Evolutionary conservation across 768 basidiomycete genomes (phyloP), one percentile per base, ranked within the genome.

Genomic region (Mycena epipterygia): DNA sequence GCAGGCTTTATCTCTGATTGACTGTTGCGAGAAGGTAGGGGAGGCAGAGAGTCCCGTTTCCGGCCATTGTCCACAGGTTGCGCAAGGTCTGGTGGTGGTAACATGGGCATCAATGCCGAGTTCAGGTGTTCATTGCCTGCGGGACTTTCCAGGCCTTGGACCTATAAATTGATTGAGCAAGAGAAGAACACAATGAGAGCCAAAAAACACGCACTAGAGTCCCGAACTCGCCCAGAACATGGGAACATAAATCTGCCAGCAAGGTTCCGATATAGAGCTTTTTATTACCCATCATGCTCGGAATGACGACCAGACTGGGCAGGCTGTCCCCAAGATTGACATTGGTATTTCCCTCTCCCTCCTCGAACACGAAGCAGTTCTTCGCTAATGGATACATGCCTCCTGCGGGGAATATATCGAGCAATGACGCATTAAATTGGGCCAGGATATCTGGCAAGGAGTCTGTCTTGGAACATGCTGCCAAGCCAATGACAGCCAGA

Each of bases 71-170:
- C 89, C 42, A 92, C 79, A 29, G 89, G 83, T 55, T 84, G 81
- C 2, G 92, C 90, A 44, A 93, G 79, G 57, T 94, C 92, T 17
- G 89, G 84, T 19, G 88, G 83, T 30, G 93, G 93, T 3, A 93
- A 78, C 41, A 79, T 82, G 7, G 93, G 92, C 75, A 95, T 87
- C 25, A 91, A 76, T 3, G 88, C 79, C 5, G 91, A 88, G 70
- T 95, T 95, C 59, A 97, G 84, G 75, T 94, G 92, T 79, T 96
- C 95, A 75, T 96, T 94, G 17, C 96, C 96, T 30, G 92, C 75
- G 2, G 95, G 93, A 53, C 89, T 93, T 81, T 98, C 96, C 48
- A 98, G 80, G 0, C 88, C 87, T 79, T 91, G 89, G 37, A 91
- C 88, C 96, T 97, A 37, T 8, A 19, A 53, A 75, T 64, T 4